A percentile compares a stretch with the other conserved stretches of the same genome.
phyloP scores from a whole-genome alignment of 2,329 filamentous ascomycete species.

The Talaromyces sp. region DNA sequence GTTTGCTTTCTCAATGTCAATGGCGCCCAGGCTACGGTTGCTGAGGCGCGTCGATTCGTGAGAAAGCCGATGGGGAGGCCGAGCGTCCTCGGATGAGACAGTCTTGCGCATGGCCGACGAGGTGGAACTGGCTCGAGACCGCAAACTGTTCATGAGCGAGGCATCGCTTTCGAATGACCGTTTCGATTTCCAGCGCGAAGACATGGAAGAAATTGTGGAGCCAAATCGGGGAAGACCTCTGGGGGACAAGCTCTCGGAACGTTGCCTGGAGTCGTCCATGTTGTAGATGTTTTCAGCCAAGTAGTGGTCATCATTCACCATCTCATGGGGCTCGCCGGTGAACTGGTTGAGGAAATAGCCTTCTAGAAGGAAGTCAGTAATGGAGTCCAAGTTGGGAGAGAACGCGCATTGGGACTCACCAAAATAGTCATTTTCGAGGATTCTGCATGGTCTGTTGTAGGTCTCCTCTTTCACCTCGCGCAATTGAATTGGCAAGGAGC shows the following conservation, averaged over 20 bases:
- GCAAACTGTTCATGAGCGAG: slow-evolving; percentile 26
- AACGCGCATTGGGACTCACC: slow-evolving; percentile 55
- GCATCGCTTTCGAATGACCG: slow-evolving; percentile 20
- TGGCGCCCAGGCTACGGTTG: slow-evolving; percentile 46
- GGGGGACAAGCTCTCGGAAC: slow-evolving; percentile 43
- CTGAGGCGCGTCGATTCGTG: slow-evolving; percentile 50
- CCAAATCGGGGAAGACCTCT: slow-evolving; percentile 61
- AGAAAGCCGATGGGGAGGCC: slow-evolving; percentile 60
- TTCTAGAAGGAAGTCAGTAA: slow-evolving; percentile 5
- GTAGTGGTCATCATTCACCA: slow-evolving; percentile 6
- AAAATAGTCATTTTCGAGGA: slow-evolving; percentile 60
- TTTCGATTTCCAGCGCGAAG: slow-evolving; percentile 41
- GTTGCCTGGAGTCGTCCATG: slow-evolving; percentile 36
- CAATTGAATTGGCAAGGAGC: slow-evolving; percentile 60
- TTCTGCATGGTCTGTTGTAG: slow-evolving; percentile 57
- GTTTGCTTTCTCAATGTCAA: slow-evolving; percentile 53
- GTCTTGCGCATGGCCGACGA: slow-evolving; percentile 25
- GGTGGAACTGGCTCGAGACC: slow-evolving; percentile 40
- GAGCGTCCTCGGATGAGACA: slow-evolving; percentile 40
- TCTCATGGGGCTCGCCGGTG: slow-evolving; percentile 4
- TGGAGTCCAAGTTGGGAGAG: slow-evolving; percentile 1
- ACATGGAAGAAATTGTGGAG: slow-evolving; percentile 69
- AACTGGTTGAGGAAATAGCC: slow-evolving; percentile 9
- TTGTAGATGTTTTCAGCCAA: neutral
- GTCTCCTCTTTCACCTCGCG: slow-evolving; percentile 84